A percentile compares a stretch with the other conserved stretches of the same genome.
Evolutionary conservation across 2,329 filamentous ascomycete genomes (phyloP).

Genomic region (Aureobasidium sp.): DNA sequence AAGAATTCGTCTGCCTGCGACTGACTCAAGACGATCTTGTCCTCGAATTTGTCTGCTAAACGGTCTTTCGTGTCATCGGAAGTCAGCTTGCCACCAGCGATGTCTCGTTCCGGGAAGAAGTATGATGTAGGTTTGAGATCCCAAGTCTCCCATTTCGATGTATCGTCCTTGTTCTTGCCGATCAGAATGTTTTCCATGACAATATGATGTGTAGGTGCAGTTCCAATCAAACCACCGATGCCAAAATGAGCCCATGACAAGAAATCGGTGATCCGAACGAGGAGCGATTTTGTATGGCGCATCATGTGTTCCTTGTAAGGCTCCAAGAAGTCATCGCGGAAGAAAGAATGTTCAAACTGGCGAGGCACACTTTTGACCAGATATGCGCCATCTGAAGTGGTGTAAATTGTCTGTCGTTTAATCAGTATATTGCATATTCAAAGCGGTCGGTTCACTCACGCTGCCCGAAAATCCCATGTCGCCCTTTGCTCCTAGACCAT

Average conservation of each 20-base stretch:
- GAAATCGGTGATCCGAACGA: slow-evolving; percentile 67
- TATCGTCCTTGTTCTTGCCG: slow-evolving; percentile 44
- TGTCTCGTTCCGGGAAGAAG: slow-evolving; percentile 68
- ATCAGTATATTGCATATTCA: neutral
- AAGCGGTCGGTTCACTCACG: slow-evolving; percentile 28
- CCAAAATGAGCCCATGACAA: slow-evolving; percentile 50
- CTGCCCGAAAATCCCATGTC: slow-evolving; percentile 70
- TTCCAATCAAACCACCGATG: slow-evolving; percentile 53
- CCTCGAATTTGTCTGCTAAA: slow-evolving; percentile 61
- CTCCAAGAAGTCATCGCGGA: slow-evolving; percentile 57
- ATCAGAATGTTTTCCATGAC: slow-evolving; percentile 71
- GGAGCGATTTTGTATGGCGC: slow-evolving; percentile 51
- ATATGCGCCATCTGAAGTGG: slow-evolving; percentile 58
- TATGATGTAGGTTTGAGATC: slow-evolving; percentile 69
- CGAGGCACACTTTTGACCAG: slow-evolving; percentile 66
- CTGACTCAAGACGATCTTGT: slow-evolving; percentile 53
- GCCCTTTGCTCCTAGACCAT: slow-evolving; percentile 50
- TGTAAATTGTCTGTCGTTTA: slow-evolving; percentile 57
- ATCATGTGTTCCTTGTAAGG: slow-evolving; percentile 61
- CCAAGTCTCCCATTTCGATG: slow-evolving; percentile 58
- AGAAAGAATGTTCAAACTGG: slow-evolving; percentile 63
- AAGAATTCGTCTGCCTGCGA: slow-evolving; percentile 52
- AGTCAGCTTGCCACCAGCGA: slow-evolving; percentile 56
- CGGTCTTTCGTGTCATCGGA: slow-evolving; percentile 59
- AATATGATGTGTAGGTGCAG: slow-evolving; percentile 64